Percentiles rank a stretch among this genome's conserved stretches.
Evolutionary conservation across 1,139 yeast species (phyloP).

Genomic region (Pichia sp.): DNA sequence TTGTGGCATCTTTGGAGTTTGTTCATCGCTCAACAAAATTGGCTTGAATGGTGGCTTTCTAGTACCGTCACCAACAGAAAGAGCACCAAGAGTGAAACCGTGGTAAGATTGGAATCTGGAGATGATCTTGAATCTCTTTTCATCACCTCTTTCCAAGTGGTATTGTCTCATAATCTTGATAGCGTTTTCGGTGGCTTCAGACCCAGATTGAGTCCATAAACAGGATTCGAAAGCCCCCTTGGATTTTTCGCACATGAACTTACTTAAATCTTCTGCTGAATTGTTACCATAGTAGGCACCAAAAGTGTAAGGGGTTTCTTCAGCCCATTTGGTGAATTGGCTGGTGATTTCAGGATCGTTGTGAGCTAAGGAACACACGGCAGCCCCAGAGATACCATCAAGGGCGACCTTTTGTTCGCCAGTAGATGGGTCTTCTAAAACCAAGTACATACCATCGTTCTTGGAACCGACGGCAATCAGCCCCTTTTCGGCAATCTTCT

Average conservation of each 20-base stretch:
- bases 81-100: slow-evolving; percentile 54
- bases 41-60: slow-evolving; percentile 42
- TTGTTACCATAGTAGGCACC: slow-evolving; percentile 40
- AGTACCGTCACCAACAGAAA: slow-evolving; percentile 43
- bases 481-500: slow-evolving; percentile 22
- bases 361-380: slow-evolving; percentile 51
- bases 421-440: slow-evolving; percentile 45
- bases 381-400: slow-evolving; percentile 60
- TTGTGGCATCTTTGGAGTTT: slow-evolving; percentile 44
- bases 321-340: slow-evolving; percentile 45
- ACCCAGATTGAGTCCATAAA: slow-evolving; percentile 56
- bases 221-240: slow-evolving; percentile 51
- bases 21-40: slow-evolving; percentile 38
- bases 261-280: slow-evolving; percentile 48
- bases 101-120: slow-evolving; percentile 54
- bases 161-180: slow-evolving; percentile 47
- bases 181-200: slow-evolving; percentile 59
- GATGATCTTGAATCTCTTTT: slow-evolving; percentile 45
- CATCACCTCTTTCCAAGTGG: slow-evolving; percentile 47
- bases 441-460: slow-evolving; percentile 40
- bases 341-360: slow-evolving; percentile 48
- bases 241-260: slow-evolving; percentile 51
- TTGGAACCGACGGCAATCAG: slow-evolving; percentile 40
- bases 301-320: slow-evolving; percentile 40
- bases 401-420: slow-evolving; percentile 39